phyloP scores from a whole-genome alignment of 2,329 filamentous ascomycete species.

The Colletotrichum sp. region DNA sequence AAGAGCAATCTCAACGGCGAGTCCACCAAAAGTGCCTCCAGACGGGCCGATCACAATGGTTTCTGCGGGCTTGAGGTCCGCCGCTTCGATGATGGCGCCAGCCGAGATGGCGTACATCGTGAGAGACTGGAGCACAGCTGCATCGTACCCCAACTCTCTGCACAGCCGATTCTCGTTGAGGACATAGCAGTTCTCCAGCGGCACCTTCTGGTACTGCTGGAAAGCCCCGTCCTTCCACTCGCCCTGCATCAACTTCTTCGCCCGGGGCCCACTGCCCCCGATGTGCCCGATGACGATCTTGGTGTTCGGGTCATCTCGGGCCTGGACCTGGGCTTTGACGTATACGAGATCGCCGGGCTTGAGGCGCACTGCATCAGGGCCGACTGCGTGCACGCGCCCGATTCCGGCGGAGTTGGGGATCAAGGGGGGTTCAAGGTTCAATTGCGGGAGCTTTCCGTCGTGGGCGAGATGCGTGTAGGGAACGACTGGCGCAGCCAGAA shows the following conservation, averaged over 20 bases:
- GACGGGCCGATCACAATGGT: slow-evolving; percentile 54
- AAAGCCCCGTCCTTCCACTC: slow-evolving; percentile 36
- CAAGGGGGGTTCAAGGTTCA: slow-evolving; percentile 24
- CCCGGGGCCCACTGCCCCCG: slow-evolving; percentile 24
- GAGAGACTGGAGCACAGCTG: slow-evolving; percentile 44
- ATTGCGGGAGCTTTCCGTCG: background rate
- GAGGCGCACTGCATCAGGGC: slow-evolving; percentile 33
- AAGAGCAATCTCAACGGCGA: slow-evolving; percentile 50
- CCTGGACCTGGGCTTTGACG: slow-evolving; percentile 30
- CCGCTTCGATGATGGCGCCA: slow-evolving; percentile 44
- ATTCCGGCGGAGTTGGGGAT: slow-evolving; percentile 37
- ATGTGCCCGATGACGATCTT: slow-evolving; percentile 33
- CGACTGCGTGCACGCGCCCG: slow-evolving; percentile 36
- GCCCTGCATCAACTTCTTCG: slow-evolving; percentile 25
- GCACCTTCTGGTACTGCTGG: slow-evolving; percentile 31
- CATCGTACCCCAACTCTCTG: slow-evolving; percentile 39
- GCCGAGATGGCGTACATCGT: slow-evolving; percentile 42
- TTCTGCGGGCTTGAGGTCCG: slow-evolving; percentile 48
- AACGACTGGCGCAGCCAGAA: background rate
- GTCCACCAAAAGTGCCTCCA: slow-evolving; percentile 53
- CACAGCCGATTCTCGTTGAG: slow-evolving; percentile 32
- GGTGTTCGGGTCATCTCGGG: slow-evolving; percentile 31
- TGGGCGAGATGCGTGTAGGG: background rate
- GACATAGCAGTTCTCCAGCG: slow-evolving; percentile 35
- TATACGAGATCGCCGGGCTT: slow-evolving; percentile 36